Percentiles rank a stretch among this genome's conserved stretches.
These are phyloP conservation scores for Isatis lusitanica DNA, from an alignment of 441 rosid species.

Conservation along the genomic window DNA sequence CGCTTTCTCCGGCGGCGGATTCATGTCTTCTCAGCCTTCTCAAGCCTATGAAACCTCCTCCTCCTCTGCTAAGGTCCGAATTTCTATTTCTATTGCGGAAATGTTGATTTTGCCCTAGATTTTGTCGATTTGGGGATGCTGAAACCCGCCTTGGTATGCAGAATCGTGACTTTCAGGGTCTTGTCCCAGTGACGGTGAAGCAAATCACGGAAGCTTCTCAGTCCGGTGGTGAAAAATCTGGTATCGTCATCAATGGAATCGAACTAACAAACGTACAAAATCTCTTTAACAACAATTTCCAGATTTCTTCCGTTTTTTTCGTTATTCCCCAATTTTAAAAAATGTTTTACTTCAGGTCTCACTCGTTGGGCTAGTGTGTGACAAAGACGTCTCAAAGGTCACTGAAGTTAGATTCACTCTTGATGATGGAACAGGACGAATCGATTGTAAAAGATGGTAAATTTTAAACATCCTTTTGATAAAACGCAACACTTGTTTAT, in stretches of 20 bases:
- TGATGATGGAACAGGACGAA: constrained; percentile 89
- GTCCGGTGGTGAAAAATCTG: constrained; percentile 75
- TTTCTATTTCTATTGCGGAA: neutral
- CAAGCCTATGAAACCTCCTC: constrained; percentile 50
- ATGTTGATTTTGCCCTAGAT: neutral
- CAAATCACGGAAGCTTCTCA: constrained; percentile 76
- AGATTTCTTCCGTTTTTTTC: neutral
- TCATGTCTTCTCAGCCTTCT: constrained; percentile 70
- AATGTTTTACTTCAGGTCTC: constrained; percentile 46
- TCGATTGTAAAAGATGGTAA: constrained; percentile 77
- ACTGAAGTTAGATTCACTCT: constrained; percentile 69
- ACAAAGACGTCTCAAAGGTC: constrained; percentile 50
- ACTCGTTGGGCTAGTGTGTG: constrained; percentile 71
- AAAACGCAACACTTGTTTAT: neutral
- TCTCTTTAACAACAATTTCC: neutral
- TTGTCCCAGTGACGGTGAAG: constrained; percentile 82
- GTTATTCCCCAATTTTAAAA: neutral
- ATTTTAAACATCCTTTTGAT: neutral
- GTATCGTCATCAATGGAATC: constrained; percentile 57
- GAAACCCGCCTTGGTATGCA: constrained; percentile 24
- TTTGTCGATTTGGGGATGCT: neutral
- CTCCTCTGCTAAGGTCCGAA: constrained; percentile 49
- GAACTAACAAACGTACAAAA: constrained; percentile 49
- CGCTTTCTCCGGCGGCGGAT: constrained; percentile 62
- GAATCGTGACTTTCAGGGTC: constrained; percentile 66